Evolutionary conservation across 441 rosid species (phyloP), one percentile per base, ranked within the genome.

Genomic region (Erodium moschatum): DNA sequence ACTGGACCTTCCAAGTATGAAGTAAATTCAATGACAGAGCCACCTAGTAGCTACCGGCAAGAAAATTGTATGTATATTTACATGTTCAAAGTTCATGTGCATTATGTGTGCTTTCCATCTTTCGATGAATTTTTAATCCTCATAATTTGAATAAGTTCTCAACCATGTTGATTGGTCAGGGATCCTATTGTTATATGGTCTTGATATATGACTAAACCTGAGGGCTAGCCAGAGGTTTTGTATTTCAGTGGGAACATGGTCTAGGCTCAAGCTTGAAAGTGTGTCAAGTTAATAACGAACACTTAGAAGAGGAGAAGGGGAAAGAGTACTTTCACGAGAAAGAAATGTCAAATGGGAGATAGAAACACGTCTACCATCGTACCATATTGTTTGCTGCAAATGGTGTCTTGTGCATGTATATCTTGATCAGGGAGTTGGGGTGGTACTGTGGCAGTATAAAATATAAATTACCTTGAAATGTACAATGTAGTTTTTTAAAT

Each of bases 21-120:
- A 65, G 46, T 86, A 64, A 83, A 77, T 70, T 77, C 84, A 66
- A 69, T 75, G 70, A 65, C 71, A 21, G 89, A 92, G 70, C 82
- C 85, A 9, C 87, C 90, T 69, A 72, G 78, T 67, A 80, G 75
- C 77, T 82, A 69, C 76, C 84, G 73, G 73, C 81, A 84, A 15
- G 90, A 88, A 76, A 87, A 66, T 52, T 77, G 98, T 95, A 88
- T 69, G 97, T 82, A 68, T 70, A 54, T 50, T 18, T 1, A 42
- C 65, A 65, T 15, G 3, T 65, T 65, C 44, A 18, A 33, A 29
- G 5, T 24, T 19, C 62, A 5, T 16, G 21, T 54, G 20, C 15
- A 5, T 54, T 9, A 20, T 54, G 27, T 6, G 12, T 54, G 62
- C 62, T 54, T 54, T 54, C 60, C 10, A 18, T 54, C 20, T 18